Conservation (phyloP, 345 rosid genomes). For the Boechera divaricarpa region DNA sequence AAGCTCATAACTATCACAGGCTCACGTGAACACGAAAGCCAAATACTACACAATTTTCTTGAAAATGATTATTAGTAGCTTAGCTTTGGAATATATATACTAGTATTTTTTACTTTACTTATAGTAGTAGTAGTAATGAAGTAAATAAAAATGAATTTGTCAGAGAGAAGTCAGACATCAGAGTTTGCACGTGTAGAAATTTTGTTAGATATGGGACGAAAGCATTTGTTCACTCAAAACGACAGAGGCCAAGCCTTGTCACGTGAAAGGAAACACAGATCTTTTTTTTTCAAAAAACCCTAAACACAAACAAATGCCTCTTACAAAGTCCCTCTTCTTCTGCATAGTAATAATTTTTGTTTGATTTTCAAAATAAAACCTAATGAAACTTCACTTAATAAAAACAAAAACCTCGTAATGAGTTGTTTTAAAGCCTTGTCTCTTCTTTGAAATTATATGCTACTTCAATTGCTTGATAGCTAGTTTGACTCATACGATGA, state of each 20-base stretch:
- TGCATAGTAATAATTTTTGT: background rate
- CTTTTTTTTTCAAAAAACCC: background rate
- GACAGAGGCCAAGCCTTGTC: constrained; percentile 41
- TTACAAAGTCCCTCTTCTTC: background rate
- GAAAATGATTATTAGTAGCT: constrained; percentile 28
- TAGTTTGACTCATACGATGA: background rate
- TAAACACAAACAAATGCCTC: background rate
- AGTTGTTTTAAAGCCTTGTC: background rate
- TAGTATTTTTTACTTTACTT: background rate
- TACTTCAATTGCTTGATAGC: background rate
- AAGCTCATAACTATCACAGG: constrained; percentile 31
- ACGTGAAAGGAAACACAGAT: constrained; percentile 46
- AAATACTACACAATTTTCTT: background rate
- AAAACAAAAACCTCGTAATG: background rate
- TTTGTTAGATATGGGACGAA: constrained; percentile 39
- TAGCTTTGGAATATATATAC: constrained; percentile 10
- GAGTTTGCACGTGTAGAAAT: constrained; percentile 43
- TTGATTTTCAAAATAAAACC: background rate
- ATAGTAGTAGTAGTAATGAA: background rate
- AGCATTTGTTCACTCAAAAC: constrained; percentile 44
- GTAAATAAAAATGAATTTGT: constrained; percentile 6
- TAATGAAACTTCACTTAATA: background rate
- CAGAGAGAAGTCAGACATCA: constrained; percentile 30
- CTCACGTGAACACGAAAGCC: constrained; percentile 45
- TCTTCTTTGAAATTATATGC: background rate